phyloP scores from a whole-genome alignment of 306 rosid species.

The Citrullus mucosospermus region DNA sequence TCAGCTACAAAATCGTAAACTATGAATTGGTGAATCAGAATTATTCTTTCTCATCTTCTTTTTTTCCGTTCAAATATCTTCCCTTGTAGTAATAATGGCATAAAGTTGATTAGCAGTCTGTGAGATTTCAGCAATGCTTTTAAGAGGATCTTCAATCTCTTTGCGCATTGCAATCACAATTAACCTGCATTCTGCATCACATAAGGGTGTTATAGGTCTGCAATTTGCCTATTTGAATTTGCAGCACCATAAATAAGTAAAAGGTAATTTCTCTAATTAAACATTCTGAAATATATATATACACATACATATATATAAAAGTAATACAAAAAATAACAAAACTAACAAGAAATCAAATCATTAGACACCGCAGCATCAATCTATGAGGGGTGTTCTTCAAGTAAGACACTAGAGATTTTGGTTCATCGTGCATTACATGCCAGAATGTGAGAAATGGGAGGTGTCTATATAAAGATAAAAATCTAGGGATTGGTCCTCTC shows the following conservation, averaged over 20 bases:
- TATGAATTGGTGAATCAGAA: not conserved
- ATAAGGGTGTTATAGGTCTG: not conserved
- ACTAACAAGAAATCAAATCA: too few relatives aligned
- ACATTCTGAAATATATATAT: too few relatives aligned
- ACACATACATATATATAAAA: too few relatives aligned
- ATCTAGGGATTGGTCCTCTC: too few relatives aligned
- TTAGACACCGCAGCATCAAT: too few relatives aligned
- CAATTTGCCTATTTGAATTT: not conserved
- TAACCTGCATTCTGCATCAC: conserved; percentile 40
- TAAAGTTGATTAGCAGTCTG: conserved; percentile 55
- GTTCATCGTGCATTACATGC: too few relatives aligned
- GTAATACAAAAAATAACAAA: too few relatives aligned
- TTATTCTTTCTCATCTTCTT: not conserved
- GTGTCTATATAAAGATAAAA: too few relatives aligned
- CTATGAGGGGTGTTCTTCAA: too few relatives aligned
- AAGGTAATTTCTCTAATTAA: too few relatives aligned
- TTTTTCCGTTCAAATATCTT: not conserved
- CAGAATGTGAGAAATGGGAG: too few relatives aligned
- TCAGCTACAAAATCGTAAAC: not conserved
- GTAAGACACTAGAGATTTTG: too few relatives aligned
- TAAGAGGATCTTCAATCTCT: conserved; percentile 41
- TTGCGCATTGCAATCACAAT: conserved; percentile 47
- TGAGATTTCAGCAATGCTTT: conserved; percentile 38
- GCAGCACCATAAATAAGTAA: not conserved
- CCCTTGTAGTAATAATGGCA: conserved; percentile 26